Evolutionary conservation across 78 protist genomes (phyloP).

Genomic region (Dictyostelium brefeldianum): DNA sequence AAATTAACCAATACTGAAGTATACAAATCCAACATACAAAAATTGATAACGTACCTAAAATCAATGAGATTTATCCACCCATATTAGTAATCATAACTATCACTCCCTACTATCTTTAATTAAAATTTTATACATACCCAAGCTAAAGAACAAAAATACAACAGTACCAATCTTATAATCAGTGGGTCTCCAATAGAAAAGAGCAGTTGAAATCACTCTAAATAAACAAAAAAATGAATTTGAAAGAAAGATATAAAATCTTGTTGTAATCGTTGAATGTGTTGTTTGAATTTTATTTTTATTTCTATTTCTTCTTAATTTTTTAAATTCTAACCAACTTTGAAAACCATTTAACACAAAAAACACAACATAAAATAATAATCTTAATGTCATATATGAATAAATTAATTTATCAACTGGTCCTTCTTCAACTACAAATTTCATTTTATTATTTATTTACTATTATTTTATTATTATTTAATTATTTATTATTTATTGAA

Average conservation of each 20-base stretch:
- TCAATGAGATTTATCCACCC: too few relatives aligned
- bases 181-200: neutral
- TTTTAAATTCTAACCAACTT: neutral
- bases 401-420: neutral
- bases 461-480: too few relatives aligned
- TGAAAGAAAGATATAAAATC: neutral
- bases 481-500: too few relatives aligned
- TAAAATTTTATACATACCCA: too few relatives aligned
- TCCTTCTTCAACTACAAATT: too few relatives aligned
- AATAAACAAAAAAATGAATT: neutral
- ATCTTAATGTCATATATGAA: neutral
- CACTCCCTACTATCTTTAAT: too few relatives aligned
- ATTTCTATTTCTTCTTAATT: neutral
- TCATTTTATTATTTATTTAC: too few relatives aligned
- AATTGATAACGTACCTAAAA: neutral
- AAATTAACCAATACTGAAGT: neutral
- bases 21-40: too few relatives aligned
- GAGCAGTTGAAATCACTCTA: neutral
- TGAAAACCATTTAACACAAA: neutral
- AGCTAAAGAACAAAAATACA: neutral
- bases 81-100: too few relatives aligned
- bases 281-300: neutral
- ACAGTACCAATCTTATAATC: neutral
- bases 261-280: neutral
- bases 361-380: neutral